Conservation (phyloP, 805 yeast genomes). For the Brettanomyces nanus region DNA sequence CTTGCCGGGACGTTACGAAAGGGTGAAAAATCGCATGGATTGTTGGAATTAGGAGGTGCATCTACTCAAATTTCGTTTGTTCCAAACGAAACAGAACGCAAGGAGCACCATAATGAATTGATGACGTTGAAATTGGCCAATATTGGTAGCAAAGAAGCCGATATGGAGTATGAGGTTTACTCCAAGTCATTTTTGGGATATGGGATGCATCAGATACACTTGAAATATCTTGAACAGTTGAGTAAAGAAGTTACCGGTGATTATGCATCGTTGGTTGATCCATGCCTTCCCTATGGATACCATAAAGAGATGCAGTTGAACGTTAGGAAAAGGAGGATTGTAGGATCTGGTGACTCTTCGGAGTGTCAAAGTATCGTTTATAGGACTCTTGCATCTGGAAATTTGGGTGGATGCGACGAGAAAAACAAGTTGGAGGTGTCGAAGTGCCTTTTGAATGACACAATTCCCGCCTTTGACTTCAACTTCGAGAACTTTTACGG, state of each 20-base stretch:
- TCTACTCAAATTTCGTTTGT: constrained; percentile 58
- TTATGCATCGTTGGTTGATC: constrained; percentile 30
- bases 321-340: constrained; percentile 20
- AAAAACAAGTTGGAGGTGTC: constrained; percentile 22
- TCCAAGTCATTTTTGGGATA: constrained; percentile 52
- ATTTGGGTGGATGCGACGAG: constrained; percentile 15
- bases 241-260: constrained; percentile 9
- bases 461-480: constrained; percentile 50
- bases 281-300: constrained; percentile 48
- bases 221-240: constrained; percentile 34
- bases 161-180: constrained; percentile 34
- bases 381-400: constrained; percentile 29
- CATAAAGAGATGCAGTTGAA: constrained; percentile 9
- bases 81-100: constrained; percentile 40
- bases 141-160: constrained; percentile 17
- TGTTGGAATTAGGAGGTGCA: constrained; percentile 59
- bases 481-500: constrained; percentile 51
- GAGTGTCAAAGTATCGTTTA: constrained; percentile 40
- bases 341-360: constrained; percentile 45
- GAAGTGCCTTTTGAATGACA: constrained; percentile 44
- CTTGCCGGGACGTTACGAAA: constrained; percentile 36
- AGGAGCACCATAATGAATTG: constrained; percentile 38
- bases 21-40: constrained; percentile 42
- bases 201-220: constrained; percentile 51
- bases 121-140: constrained; percentile 37